phyloP scores from a whole-genome alignment of 2,329 filamentous ascomycete genomes.

The Trichoderma sp. region DNA sequence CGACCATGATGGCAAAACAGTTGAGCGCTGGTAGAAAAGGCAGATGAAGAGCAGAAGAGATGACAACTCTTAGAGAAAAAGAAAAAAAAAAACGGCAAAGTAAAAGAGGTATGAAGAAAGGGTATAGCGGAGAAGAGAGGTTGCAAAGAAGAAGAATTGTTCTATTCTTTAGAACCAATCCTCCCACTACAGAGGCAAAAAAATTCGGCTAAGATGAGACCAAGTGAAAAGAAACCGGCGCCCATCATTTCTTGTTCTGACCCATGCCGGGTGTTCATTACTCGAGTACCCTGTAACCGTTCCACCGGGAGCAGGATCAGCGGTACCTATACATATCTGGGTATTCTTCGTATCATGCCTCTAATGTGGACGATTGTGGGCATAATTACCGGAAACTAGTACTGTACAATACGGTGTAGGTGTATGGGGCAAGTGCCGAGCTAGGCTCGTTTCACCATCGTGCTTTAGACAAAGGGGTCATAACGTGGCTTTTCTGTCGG shows the following conservation, averaged over 20 bases:
- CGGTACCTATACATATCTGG: neutral
- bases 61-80: neutral
- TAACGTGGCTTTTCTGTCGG: neutral
- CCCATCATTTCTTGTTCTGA: conserved; percentile 5
- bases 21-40: neutral
- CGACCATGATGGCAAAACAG: conserved; percentile 6
- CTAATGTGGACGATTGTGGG: neutral
- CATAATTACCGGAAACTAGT: neutral
- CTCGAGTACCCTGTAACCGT: neutral
- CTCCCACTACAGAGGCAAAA: neutral
- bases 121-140: neutral
- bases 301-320: neutral
- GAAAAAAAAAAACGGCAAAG: neutral
- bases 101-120: neutral
- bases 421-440: neutral
- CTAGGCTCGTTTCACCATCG: conserved; percentile 6
- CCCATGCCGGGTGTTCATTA: conserved; percentile 15
- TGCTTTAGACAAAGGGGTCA: conserved; percentile 2
- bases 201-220: conserved; percentile 11
- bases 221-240: neutral
- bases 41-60: neutral
- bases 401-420: neutral
- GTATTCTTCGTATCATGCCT: neutral
- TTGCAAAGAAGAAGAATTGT: neutral
- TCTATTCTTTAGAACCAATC: neutral